A percentile compares a stretch with the other conserved stretches of the same genome.
phyloP scores from a whole-genome alignment of 306 rosid genomes.

The Trifolium pratense region DNA sequence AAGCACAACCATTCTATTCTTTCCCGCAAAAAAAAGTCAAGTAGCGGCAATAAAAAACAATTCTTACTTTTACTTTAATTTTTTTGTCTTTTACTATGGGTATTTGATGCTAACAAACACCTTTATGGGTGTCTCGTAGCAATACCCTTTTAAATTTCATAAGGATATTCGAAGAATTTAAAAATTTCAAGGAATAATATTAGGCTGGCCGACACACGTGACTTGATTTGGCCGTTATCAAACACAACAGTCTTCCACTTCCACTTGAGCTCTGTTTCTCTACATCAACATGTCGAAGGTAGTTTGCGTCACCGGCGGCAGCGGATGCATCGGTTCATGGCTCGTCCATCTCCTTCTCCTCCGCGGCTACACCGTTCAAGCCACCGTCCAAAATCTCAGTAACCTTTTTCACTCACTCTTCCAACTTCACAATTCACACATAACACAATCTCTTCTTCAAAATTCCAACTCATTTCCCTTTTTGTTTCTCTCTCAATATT shows the following conservation, averaged over 20 bases:
- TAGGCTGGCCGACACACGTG: background rate
- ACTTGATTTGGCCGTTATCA: background rate
- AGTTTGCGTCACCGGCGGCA: slow-evolving; percentile 91
- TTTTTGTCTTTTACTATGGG: no score
- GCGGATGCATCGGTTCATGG: slow-evolving; percentile 92
- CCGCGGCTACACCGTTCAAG: slow-evolving; percentile 86
- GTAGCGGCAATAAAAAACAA: no score
- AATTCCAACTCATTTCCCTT: background rate
- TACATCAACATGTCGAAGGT: slow-evolving; percentile 44
- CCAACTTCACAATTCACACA: background rate
- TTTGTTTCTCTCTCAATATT: background rate
- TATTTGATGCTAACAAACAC: no score
- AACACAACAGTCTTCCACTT: background rate
- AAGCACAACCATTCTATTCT: no score
- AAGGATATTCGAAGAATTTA: no score
- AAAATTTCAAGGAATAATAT: no score
- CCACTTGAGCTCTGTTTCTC: background rate
- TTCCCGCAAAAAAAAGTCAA: no score
- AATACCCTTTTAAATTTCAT: no score
- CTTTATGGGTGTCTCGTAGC: no score
- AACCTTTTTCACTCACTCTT: slow-evolving; percentile 4
- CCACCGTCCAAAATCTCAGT: slow-evolving; percentile 82
- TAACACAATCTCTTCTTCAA: slow-evolving; percentile 16
- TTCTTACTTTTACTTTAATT: no score
- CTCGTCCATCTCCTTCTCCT: slow-evolving; percentile 74